These are phyloP conservation scores for Vanderwaltozyma yarrowii DNA, from an alignment of 805 yeast genomes.

Conservation along the genomic window DNA sequence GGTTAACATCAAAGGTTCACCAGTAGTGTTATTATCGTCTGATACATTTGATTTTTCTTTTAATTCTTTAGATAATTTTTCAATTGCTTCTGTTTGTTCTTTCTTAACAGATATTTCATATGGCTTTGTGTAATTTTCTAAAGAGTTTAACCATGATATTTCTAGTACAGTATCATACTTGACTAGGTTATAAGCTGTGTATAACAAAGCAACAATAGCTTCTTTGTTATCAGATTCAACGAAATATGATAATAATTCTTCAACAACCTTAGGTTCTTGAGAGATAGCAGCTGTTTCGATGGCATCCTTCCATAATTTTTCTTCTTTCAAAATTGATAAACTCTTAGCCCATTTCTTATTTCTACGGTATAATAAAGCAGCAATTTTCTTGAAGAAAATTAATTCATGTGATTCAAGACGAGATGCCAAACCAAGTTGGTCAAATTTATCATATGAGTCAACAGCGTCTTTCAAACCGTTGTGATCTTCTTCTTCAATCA, in stretches of 20 bases:
- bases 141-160: conserved; percentile 79
- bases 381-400: conserved; percentile 90
- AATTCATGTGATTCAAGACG: conserved; percentile 86
- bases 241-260: conserved; percentile 80
- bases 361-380: conserved; percentile 87
- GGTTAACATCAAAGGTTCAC: conserved; percentile 61
- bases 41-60: conserved; percentile 44
- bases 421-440: conserved; percentile 83
- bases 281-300: conserved; percentile 86
- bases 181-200: conserved; percentile 71
- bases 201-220: conserved; percentile 83
- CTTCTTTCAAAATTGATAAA: conserved; percentile 77
- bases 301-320: conserved; percentile 91
- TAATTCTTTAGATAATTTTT: conserved; percentile 63
- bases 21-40: conserved; percentile 39
- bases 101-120: conserved; percentile 76
- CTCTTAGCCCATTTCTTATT: conserved; percentile 91
- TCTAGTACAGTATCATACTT: conserved; percentile 79
- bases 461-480: conserved; percentile 79
- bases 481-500: conserved; percentile 95
- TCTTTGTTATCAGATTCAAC: conserved; percentile 96
- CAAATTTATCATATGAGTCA: conserved; percentile 84
- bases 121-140: conserved; percentile 82
- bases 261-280: conserved; percentile 68
- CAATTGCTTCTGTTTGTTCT: conserved; percentile 62